Percentiles rank a stretch among this genome's conserved stretches.
Evolutionary conservation across 495 filamentous ascomycete genomes (phyloP).

Genomic region (Beverwykella pulmonaria): DNA sequence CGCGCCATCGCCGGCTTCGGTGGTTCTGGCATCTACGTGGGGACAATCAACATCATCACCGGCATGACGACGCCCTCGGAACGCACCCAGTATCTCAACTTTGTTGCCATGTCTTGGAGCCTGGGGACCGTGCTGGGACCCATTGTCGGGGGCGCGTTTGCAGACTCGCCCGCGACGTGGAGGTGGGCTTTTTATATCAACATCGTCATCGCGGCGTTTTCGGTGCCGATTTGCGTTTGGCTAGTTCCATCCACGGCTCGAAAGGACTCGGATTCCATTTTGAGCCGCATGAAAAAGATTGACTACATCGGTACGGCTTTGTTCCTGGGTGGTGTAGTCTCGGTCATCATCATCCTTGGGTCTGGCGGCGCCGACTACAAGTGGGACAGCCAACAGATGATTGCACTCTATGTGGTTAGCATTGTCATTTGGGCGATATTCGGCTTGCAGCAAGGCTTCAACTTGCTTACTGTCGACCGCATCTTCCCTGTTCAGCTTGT

Average conservation of each 20-base stretch:
- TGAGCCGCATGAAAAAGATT: background rate
- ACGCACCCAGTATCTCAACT: conserved; percentile 16
- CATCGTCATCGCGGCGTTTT: conserved; percentile 12
- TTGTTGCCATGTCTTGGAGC: conserved; percentile 18
- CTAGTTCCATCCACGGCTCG: conserved; percentile 6
- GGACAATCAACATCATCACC: conserved; percentile 17
- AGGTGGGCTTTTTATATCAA: conserved; percentile 40
- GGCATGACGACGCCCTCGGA: conserved; percentile 15
- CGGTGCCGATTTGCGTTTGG: conserved; percentile 17
- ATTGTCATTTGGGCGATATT: conserved; percentile 56
- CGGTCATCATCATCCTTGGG: conserved; percentile 11
- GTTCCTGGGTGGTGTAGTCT: background rate
- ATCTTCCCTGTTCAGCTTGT: conserved; percentile 60
- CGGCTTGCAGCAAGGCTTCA: conserved; percentile 56
- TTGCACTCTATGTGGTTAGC: conserved; percentile 56
- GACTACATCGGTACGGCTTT: conserved; percentile 14
- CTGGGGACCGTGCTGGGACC: conserved; percentile 29
- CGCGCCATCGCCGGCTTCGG: conserved; percentile 43
- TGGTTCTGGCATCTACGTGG: conserved; percentile 27
- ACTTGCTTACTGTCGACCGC: conserved; percentile 52
- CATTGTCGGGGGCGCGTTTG: conserved; percentile 35
- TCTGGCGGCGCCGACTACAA: conserved; percentile 59
- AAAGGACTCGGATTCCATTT: background rate
- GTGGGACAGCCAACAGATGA: conserved; percentile 58
- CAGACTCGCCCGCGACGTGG: conserved; percentile 29